phyloP scores from a whole-genome alignment of 495 filamentous ascomycete genomes.

The Tetracladium marchalianum region DNA sequence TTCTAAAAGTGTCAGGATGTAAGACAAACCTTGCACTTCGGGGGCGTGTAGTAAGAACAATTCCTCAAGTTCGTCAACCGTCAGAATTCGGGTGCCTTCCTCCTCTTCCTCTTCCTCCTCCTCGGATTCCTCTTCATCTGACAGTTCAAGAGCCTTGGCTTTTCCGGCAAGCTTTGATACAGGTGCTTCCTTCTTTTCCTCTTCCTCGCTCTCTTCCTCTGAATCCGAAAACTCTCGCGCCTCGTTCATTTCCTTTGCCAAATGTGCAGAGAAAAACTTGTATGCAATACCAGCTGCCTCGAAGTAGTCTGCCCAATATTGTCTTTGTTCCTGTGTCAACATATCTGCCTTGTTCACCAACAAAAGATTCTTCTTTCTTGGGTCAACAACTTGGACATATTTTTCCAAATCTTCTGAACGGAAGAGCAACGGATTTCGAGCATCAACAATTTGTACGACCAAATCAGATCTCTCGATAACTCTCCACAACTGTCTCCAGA shows the following conservation, averaged over 20 bases:
- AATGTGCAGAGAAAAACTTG: constrained; percentile 87
- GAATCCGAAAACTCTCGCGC: constrained; percentile 40
- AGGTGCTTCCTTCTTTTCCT: constrained; percentile 25
- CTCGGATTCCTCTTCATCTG: constrained; percentile 6
- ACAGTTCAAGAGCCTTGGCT: constrained; percentile 22
- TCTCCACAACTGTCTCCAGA: constrained; percentile 97
- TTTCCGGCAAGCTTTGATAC: constrained; percentile 30
- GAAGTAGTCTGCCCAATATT: constrained; percentile 83
- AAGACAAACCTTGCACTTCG: constrained; percentile 37
- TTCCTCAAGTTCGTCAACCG: constrained; percentile 82
- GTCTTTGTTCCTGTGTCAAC: constrained; percentile 84
- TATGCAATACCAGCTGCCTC: constrained; percentile 72
- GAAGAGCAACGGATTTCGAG: constrained; percentile 88
- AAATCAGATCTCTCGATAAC: constrained; percentile 96
- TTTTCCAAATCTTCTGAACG: constrained; percentile 85
- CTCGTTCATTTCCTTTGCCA: constrained; percentile 85
- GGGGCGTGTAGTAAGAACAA: constrained; percentile 74
- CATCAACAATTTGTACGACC: constrained; percentile 97
- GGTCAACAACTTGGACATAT: constrained; percentile 88
- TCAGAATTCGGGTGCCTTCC: constrained; percentile 69
- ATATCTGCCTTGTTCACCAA: constrained; percentile 99
- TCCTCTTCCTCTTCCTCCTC: constrained; percentile 33
- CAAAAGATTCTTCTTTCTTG: constrained; percentile 81
- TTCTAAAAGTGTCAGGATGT: neutral
- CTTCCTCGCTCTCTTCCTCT: constrained; percentile 22